These are phyloP conservation scores for Penicillium samsonianum DNA, from an alignment of 495 filamentous ascomycete genomes.

Conservation along the genomic window DNA sequence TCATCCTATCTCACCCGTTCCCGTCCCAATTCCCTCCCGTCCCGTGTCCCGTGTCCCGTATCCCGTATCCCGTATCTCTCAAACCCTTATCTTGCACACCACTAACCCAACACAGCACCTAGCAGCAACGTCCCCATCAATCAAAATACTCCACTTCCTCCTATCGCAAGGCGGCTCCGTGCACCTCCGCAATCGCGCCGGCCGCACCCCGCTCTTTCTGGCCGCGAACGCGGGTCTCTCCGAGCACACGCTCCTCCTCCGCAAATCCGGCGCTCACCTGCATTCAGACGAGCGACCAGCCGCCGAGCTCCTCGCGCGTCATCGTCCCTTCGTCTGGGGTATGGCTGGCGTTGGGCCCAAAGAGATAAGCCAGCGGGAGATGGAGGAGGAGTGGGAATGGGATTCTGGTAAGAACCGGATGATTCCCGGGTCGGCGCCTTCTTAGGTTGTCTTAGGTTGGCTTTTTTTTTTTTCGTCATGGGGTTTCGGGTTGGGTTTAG, in stretches of 20 bases:
- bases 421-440: slow-evolving; percentile 42
- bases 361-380: slow-evolving; percentile 38
- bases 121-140: slow-evolving; percentile 58
- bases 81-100: neutral
- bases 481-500: neutral
- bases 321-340: slow-evolving; percentile 47
- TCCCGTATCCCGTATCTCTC: neutral
- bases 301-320: slow-evolving; percentile 48
- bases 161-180: slow-evolving; percentile 80
- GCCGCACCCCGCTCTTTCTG: slow-evolving; percentile 80
- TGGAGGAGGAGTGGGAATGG: slow-evolving; percentile 29
- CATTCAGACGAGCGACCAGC: slow-evolving; percentile 61
- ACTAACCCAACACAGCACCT: slow-evolving; percentile 52
- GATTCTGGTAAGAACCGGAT: slow-evolving; percentile 19
- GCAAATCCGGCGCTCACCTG: slow-evolving; percentile 69
- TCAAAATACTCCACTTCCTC: slow-evolving; percentile 69
- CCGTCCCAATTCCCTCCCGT: neutral
- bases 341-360: slow-evolving; percentile 47
- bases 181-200: slow-evolving; percentile 76
- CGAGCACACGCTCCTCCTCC: slow-evolving; percentile 66
- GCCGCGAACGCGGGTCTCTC: slow-evolving; percentile 63
- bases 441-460: neutral
- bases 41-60: neutral
- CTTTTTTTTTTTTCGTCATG: neutral
- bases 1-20: neutral